These are phyloP conservation scores for Monarda citriodora DNA, from an alignment of 305 asterid genomes.

Conservation along the genomic window DNA sequence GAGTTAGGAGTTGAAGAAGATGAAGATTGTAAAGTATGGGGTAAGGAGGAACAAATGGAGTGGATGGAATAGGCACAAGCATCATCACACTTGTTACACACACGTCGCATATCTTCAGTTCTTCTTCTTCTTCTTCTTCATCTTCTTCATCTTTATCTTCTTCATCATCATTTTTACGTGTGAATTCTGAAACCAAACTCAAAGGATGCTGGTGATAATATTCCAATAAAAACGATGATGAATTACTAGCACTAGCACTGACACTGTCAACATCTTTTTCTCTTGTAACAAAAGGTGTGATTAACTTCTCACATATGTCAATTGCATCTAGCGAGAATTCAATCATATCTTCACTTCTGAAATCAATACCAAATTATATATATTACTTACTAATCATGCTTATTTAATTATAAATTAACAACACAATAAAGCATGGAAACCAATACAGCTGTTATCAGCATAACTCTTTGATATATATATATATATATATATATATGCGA, in stretches of 20 bases:
- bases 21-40: background rate
- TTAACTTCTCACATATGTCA: slow-evolving; percentile 8
- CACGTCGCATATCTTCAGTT: slow-evolving; percentile 9
- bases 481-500: no score
- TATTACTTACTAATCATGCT: no score
- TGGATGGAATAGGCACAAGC: slow-evolving; percentile 7
- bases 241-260: background rate
- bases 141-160: background rate
- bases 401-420: no score
- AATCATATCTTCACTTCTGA: slow-evolving; percentile 4
- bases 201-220: slow-evolving; percentile 12
- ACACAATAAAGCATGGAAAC: no score
- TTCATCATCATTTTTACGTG: no score
- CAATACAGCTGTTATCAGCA: no score
- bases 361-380: background rate
- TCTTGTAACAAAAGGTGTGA: slow-evolving; percentile 15
- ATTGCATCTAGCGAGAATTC: background rate
- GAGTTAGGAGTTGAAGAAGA: background rate
- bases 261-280: background rate
- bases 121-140: background rate
- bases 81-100: background rate
- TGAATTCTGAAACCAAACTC: slow-evolving; percentile 1
- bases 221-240: background rate
- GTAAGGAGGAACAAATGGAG: slow-evolving; percentile 7
- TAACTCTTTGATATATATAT: no score